Evolutionary conservation across 2,329 filamentous ascomycete species (phyloP).

Genomic region (Fusarium virguliforme): DNA sequence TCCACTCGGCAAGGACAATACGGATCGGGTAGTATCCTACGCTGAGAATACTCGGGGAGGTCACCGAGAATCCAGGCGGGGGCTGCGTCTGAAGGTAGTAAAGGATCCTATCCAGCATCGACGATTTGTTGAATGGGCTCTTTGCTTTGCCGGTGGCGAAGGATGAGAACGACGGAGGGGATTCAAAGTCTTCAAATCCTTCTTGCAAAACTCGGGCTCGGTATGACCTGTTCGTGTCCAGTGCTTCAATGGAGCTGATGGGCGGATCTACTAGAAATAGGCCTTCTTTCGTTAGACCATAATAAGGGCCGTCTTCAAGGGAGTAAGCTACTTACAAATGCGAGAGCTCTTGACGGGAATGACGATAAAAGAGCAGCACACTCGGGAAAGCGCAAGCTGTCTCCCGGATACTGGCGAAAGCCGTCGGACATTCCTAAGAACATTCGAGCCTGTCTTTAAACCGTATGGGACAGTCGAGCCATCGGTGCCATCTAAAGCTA

Average conservation of each 20-base stretch:
- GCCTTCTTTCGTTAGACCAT: background rate
- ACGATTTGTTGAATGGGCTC: fast-evolving
- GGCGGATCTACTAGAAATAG: background rate
- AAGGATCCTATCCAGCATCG: background rate
- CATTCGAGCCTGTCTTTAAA: background rate
- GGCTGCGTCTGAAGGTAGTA: background rate
- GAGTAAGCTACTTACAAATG: background rate
- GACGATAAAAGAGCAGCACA: background rate
- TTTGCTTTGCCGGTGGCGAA: fast-evolving
- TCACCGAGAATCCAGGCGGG: background rate
- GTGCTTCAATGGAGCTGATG: background rate
- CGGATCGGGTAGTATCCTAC: background rate
- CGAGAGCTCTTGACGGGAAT: background rate
- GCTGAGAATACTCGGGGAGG: fast-evolving
- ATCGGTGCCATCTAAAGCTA: background rate
- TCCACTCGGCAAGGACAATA: background rate
- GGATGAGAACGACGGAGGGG: fast-evolving
- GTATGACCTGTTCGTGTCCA: background rate
- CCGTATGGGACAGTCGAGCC: background rate
- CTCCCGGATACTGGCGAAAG: background rate
- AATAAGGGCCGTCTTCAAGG: too few relatives aligned
- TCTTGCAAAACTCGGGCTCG: background rate
- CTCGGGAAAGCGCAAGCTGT: background rate
- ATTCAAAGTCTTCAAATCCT: background rate
- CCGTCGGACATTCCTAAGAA: background rate